Evolutionary conservation across 83 land plant species (phyloP).

Genomic region (Diphasiastrum complanatum): DNA sequence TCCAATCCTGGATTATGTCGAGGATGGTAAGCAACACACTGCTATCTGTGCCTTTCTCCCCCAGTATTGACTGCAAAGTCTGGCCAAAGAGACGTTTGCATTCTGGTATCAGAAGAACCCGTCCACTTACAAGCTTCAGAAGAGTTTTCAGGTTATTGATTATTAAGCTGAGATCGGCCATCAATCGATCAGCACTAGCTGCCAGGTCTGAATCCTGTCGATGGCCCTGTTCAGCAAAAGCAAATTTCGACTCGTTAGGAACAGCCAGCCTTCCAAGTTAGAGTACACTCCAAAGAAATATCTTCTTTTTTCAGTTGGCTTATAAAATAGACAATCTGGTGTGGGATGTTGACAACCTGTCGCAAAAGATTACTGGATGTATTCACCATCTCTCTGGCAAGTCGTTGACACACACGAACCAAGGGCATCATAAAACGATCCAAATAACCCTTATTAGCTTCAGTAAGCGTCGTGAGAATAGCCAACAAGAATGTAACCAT

Average conservation of each 20-base stretch:
- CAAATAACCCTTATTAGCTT: constrained; percentile 64
- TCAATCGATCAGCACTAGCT: constrained; percentile 56
- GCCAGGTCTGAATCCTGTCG: constrained; percentile 70
- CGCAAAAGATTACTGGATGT: constrained; percentile 48
- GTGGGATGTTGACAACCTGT: too few relatives aligned
- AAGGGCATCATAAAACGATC: constrained; percentile 58
- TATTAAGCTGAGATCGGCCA: constrained; percentile 51
- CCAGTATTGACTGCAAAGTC: constrained; percentile 56
- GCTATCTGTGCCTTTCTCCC: constrained; percentile 91
- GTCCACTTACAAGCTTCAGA: constrained; percentile 77
- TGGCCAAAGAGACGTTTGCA: constrained; percentile 67
- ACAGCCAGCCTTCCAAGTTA: too few relatives aligned
- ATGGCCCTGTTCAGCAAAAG: constrained; percentile 44
- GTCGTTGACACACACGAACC: constrained; percentile 90
- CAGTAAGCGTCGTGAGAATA: constrained; percentile 66
- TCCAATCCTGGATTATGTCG: constrained; percentile 76
- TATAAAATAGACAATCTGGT: too few relatives aligned
- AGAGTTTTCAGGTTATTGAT: constrained; percentile 65
- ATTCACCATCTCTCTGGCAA: constrained; percentile 71
- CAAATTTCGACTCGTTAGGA: neutral
- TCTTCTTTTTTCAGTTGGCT: too few relatives aligned
- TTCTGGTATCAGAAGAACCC: constrained; percentile 69
- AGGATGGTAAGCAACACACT: constrained; percentile 79
- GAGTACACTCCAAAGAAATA: too few relatives aligned
- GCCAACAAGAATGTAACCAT: constrained; percentile 77